Evolutionary conservation across 208 protist species (phyloP).

Genomic region (Trypanosoma lewisi): DNA sequence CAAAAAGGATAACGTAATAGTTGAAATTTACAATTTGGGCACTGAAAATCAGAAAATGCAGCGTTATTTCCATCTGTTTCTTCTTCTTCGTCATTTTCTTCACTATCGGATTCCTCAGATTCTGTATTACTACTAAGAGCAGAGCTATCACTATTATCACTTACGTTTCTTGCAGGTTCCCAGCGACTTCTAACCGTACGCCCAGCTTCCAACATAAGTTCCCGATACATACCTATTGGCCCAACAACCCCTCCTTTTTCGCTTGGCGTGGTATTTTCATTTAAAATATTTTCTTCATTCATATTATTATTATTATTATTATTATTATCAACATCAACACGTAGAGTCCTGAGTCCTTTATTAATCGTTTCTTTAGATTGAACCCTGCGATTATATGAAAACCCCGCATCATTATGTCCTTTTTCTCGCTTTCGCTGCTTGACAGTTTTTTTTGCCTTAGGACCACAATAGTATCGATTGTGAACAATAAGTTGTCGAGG

Average conservation of each 20-base stretch:
- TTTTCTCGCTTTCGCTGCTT: conserved; percentile 89
- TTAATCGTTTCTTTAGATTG: conserved; percentile 74
- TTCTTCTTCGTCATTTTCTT: conserved; percentile 21
- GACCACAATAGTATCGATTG: conserved; percentile 94
- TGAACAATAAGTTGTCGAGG: conserved; percentile 87
- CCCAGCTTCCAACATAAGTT: conserved; percentile 89
- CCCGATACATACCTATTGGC: conserved; percentile 87
- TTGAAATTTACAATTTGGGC: conserved; percentile 72
- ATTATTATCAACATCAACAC: conserved; percentile 61
- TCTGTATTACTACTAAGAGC: conserved; percentile 18
- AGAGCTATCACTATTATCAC: conserved; percentile 25
- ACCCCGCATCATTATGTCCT: conserved; percentile 18
- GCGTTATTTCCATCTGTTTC: conserved; percentile 33
- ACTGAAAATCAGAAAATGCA: conserved; percentile 48
- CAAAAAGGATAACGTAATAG: conserved; percentile 81
- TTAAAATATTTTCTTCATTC: conserved; percentile 18
- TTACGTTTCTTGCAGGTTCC: conserved; percentile 39
- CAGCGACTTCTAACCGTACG: conserved; percentile 81
- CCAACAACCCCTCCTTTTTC: conserved; percentile 62
- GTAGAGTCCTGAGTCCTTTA: conserved; percentile 78
- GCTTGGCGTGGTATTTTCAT: no score
- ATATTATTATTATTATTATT: conserved; percentile 24
- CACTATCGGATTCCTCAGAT: background rate
- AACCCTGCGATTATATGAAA: conserved; percentile 30
- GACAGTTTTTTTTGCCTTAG: conserved; percentile 70